Conservation (phyloP, 805 yeast species). For the Jamesozyma jinghongensis region DNA sequence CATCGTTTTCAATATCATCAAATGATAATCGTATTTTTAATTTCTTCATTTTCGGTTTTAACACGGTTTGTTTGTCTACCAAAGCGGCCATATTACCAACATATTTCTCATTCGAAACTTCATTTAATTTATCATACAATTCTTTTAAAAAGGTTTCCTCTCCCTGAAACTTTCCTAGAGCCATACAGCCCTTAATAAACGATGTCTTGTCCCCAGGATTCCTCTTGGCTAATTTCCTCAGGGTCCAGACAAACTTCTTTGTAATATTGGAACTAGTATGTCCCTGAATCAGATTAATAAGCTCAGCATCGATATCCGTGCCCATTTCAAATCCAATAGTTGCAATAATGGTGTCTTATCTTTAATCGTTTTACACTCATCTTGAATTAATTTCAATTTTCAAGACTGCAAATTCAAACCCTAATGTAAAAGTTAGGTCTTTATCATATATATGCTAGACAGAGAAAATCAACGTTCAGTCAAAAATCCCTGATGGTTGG, state of each 20-base stretch:
- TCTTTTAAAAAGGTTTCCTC: constrained; percentile 9
- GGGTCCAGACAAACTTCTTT: constrained; percentile 13
- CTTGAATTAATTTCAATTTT: too few species aligned
- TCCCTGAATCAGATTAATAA: constrained; percentile 12
- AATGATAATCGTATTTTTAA: constrained; percentile 1
- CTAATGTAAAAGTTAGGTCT: too few species aligned
- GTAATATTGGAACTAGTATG: constrained; percentile 18
- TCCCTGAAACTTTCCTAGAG: constrained; percentile 21
- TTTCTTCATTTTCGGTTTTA: neutral
- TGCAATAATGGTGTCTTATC: too few species aligned
- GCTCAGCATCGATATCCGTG: neutral
- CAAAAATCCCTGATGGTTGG: too few species aligned
- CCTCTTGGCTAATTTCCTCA: constrained; percentile 14
- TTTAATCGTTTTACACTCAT: too few species aligned
- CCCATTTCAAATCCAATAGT: neutral
- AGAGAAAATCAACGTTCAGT: too few species aligned
- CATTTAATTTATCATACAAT: constrained; percentile 6
- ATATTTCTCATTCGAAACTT: too few species aligned
- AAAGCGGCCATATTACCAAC: too few species aligned
- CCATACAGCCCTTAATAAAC: constrained; percentile 19
- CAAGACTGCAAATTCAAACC: too few species aligned
- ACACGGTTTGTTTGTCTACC: too few species aligned
- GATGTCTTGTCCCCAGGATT: constrained; percentile 8
- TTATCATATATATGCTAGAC: too few species aligned
- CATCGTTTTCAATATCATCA: constrained; percentile 6